These are phyloP conservation scores for Geosiphon pyriformis DNA, from an alignment of 192 early-diverging fungal species.

Conservation along the genomic window DNA sequence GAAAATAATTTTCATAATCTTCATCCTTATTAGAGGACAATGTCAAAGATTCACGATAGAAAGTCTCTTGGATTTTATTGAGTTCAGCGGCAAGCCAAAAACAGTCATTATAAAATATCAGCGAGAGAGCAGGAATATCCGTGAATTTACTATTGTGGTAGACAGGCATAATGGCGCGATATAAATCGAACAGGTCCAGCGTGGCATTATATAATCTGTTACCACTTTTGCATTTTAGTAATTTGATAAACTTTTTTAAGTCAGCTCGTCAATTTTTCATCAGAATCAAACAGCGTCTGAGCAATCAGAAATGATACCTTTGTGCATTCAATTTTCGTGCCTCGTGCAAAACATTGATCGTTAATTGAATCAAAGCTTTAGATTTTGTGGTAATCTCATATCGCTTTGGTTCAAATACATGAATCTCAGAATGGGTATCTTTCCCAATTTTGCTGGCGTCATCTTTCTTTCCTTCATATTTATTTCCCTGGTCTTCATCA, in stretches of 20 bases:
- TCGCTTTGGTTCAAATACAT: neutral
- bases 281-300: too few relatives aligned
- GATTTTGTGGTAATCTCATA: constrained; percentile 16
- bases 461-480: neutral
- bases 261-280: too few relatives aligned
- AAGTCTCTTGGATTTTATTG: constrained; percentile 33
- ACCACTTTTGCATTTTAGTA: too few relatives aligned
- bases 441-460: neutral
- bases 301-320: too few relatives aligned
- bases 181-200: constrained; percentile 49
- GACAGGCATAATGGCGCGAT: constrained; percentile 56
- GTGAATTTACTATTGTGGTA: constrained; percentile 51
- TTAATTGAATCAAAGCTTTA: constrained; percentile 13
- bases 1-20: neutral
- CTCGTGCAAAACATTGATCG: constrained; percentile 9
- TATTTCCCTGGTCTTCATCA: neutral
- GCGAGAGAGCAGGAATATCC: constrained; percentile 45
- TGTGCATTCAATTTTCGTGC: constrained; percentile 21
- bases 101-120: constrained; percentile 69
- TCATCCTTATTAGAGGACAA: neutral
- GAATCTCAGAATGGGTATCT: neutral
- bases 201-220: constrained; percentile 39
- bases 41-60: constrained; percentile 23
- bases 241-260: too few relatives aligned
- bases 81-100: constrained; percentile 53